These are phyloP conservation scores for Colletotrichum godetiae DNA, from an alignment of 2,329 filamentous ascomycete species.

Conservation along the genomic window DNA sequence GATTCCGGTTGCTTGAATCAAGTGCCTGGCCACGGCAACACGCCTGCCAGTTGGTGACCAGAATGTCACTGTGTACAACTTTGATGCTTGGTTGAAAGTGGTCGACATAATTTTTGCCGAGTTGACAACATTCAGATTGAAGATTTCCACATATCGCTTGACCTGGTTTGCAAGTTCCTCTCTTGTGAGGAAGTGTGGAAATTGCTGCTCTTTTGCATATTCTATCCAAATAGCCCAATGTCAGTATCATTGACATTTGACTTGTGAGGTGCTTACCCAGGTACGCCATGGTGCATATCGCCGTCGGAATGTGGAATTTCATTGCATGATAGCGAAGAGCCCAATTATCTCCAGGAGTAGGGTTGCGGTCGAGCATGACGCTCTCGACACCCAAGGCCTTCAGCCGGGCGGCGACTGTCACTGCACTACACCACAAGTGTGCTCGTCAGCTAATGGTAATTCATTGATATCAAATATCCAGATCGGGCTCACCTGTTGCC, in stretches of 20 bases:
- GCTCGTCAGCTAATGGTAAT: not conserved
- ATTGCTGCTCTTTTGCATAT: not conserved
- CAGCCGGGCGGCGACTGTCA: conserved; percentile 48
- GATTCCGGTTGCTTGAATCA: conserved; percentile 42
- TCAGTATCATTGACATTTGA: not conserved
- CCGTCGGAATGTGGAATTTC: conserved; percentile 50
- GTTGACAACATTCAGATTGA: conserved; percentile 43
- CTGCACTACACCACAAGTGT: conserved; percentile 34
- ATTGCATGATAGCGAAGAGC: conserved; percentile 49
- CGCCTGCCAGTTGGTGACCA: conserved; percentile 30
- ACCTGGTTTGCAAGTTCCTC: conserved; percentile 42
- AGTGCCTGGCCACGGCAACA: conserved; percentile 37
- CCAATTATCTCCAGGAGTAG: conserved; percentile 52
- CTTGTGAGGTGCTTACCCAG: conserved; percentile 37
- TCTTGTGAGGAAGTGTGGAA: conserved; percentile 37
- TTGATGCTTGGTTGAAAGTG: conserved; percentile 37
- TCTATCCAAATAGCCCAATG: not conserved
- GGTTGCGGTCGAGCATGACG: conserved; percentile 49
- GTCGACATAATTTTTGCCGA: conserved; percentile 43
- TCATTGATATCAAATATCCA: not conserved
- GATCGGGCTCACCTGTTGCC: conserved; percentile 44
- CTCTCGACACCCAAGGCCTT: conserved; percentile 50
- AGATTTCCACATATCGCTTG: conserved; percentile 41
- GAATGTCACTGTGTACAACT: conserved; percentile 42
- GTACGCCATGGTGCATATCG: conserved; percentile 49